phyloP scores from a whole-genome alignment of 2,329 filamentous ascomycete species.

The Cercospora sp. region DNA sequence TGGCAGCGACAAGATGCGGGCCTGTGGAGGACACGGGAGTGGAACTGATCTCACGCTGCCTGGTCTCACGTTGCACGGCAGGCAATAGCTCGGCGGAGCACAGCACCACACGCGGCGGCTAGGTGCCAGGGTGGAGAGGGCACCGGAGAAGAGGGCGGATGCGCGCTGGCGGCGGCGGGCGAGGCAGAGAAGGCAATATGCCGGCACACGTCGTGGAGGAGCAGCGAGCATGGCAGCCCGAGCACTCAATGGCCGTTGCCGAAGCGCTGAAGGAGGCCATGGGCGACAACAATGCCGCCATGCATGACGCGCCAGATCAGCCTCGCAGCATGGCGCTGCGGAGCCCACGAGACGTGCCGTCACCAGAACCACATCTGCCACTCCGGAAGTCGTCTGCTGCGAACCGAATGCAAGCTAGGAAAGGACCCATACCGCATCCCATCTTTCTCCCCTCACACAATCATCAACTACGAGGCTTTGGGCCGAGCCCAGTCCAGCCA shows the following conservation, averaged over 20 bases:
- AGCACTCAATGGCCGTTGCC: slow-evolving; percentile 28
- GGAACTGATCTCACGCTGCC: slow-evolving; percentile 19
- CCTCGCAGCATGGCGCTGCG: slow-evolving; percentile 41
- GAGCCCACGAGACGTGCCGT: slow-evolving; percentile 69
- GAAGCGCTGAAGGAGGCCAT: slow-evolving; percentile 34
- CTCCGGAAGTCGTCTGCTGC: slow-evolving; percentile 44
- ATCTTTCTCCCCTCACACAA: slow-evolving; percentile 32
- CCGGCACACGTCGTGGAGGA: slow-evolving; percentile 20
- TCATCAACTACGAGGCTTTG: slow-evolving; percentile 35
- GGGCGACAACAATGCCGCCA: slow-evolving; percentile 18
- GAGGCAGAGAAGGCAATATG: not conserved
- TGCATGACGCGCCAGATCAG: slow-evolving; percentile 4
- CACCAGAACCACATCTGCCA: slow-evolving; percentile 45
- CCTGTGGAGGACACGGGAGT: slow-evolving; percentile 12
- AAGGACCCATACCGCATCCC: slow-evolving; percentile 33
- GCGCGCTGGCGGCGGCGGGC: not conserved
- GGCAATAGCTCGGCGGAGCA: slow-evolving; percentile 11
- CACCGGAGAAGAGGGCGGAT: not conserved
- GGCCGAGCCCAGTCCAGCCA: slow-evolving; percentile 33
- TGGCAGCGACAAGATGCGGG: slow-evolving; percentile 13
- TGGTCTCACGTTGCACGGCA: slow-evolving; percentile 14
- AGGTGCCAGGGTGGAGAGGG: not conserved
- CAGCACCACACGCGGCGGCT: slow-evolving; percentile 5
- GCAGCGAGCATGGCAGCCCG: slow-evolving; percentile 23
- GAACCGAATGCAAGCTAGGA: slow-evolving; percentile 37